Evolutionary conservation across 1,139 yeast genomes (phyloP).

Genomic region (Diutina catenulata): DNA sequence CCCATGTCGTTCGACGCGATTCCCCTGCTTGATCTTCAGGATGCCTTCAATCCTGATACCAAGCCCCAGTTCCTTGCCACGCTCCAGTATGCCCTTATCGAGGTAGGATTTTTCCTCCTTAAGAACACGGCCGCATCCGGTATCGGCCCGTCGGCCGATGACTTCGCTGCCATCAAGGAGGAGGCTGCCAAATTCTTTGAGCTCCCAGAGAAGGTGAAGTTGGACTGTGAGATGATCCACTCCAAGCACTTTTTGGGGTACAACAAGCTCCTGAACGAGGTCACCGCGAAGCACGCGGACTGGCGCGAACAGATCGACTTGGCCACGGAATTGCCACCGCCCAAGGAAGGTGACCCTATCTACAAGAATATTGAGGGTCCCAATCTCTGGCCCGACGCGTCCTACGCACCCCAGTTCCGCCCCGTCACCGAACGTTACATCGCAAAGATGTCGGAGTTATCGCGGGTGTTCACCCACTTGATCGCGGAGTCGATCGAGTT

Average conservation of each 20-base stretch:
- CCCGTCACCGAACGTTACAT: constrained; percentile 34
- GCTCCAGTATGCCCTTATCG: constrained; percentile 43
- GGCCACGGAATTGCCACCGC: constrained; percentile 47
- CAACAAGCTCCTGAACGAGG: constrained; percentile 53
- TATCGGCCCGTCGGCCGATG: constrained; percentile 23
- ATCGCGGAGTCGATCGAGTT: constrained; percentile 48
- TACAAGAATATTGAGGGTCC: constrained; percentile 57
- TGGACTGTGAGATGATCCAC: constrained; percentile 44
- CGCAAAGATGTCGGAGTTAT: constrained; percentile 32
- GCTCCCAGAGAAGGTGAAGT: constrained; percentile 40
- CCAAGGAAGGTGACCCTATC: constrained; percentile 32
- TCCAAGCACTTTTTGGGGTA: constrained; percentile 62
- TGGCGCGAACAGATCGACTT: constrained; percentile 62
- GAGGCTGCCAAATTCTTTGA: constrained; percentile 40
- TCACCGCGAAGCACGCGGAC: constrained; percentile 47
- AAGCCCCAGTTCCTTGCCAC: constrained; percentile 31
- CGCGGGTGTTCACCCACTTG: constrained; percentile 29
- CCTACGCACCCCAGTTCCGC: constrained; percentile 38
- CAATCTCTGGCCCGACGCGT: constrained; percentile 44
- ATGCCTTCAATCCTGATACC: constrained; percentile 24
- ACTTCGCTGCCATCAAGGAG: constrained; percentile 27
- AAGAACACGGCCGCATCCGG: constrained; percentile 22
- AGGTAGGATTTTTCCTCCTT: constrained; percentile 50
- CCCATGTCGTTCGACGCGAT: constrained; percentile 9
- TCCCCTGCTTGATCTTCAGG: constrained; percentile 24